Evolutionary conservation across 371 early-diverging fungal genomes (phyloP).

Genomic region (Nematocida sp.): DNA sequence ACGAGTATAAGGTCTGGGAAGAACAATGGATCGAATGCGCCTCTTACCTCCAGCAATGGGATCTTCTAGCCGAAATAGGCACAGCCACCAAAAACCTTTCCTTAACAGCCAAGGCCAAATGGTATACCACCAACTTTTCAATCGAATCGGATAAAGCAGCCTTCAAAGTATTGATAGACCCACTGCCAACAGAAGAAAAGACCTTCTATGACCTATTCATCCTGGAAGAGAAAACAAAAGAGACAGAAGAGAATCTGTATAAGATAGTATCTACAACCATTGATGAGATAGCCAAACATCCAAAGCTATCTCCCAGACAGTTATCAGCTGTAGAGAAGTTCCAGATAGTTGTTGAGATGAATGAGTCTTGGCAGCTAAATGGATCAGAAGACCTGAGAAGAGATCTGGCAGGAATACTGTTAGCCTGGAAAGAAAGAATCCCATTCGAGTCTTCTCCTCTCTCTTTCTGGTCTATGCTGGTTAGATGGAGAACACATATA

Average conservation of each 20-base stretch:
- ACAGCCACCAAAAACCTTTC: slow-evolving; percentile 71
- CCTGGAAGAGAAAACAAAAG: slow-evolving; percentile 24
- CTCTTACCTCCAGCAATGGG: slow-evolving; percentile 92
- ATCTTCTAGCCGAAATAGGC: slow-evolving; percentile 79
- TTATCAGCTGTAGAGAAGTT: slow-evolving; percentile 29
- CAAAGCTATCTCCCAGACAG: slow-evolving; percentile 17
- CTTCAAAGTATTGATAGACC: slow-evolving; percentile 34
- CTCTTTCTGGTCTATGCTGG: slow-evolving; percentile 86
- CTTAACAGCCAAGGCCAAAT: slow-evolving; percentile 47
- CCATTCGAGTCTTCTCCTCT: slow-evolving; percentile 92
- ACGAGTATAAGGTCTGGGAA: slow-evolving; percentile 91
- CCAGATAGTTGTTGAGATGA: slow-evolving; percentile 60
- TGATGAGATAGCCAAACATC: slow-evolving; percentile 38
- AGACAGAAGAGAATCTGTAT: slow-evolving; percentile 42
- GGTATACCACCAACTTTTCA: slow-evolving; percentile 45
- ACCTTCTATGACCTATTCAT: slow-evolving; percentile 50
- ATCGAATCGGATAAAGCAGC: slow-evolving; percentile 42
- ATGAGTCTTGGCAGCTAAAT: slow-evolving; percentile 53
- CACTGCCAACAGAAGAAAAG: neutral
- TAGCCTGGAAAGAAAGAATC: slow-evolving; percentile 89
- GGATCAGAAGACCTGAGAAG: slow-evolving; percentile 38
- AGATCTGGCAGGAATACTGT: slow-evolving; percentile 74
- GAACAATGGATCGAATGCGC: slow-evolving; percentile 85
- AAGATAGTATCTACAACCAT: slow-evolving; percentile 37
- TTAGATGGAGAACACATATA: slow-evolving; percentile 90